Conservation (phyloP, 192 early-diverging fungal species). For the Coemansia sp. region DNA sequence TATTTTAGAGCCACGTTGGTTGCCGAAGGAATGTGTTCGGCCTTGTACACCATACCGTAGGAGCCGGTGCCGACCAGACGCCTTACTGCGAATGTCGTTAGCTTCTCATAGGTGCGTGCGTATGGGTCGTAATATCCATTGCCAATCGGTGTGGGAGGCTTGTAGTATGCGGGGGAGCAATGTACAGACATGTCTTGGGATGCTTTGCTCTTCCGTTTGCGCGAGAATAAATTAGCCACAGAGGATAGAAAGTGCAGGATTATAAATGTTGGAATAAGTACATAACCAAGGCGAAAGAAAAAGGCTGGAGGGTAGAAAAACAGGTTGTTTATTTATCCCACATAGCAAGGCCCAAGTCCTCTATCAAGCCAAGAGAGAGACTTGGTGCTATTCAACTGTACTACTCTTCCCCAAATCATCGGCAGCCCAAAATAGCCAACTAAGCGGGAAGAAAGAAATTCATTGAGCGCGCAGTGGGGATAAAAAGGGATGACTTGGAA, state of each 20-base stretch:
- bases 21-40: slow-evolving; percentile 36
- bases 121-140: neutral
- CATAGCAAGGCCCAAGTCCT: no score
- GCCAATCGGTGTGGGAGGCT: neutral
- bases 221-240: neutral
- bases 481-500: no score
- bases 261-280: no score
- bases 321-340: no score
- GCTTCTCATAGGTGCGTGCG: slow-evolving; percentile 5
- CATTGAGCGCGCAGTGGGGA: no score
- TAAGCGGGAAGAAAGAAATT: neutral
- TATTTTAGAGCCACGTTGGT: slow-evolving; percentile 62
- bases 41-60: slow-evolving; percentile 48
- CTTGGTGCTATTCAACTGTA: neutral
- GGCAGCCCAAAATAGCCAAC: neutral
- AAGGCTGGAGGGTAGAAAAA: no score
- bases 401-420: neutral
- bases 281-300: no score
- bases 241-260: neutral
- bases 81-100: slow-evolving; percentile 1
- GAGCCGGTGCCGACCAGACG: slow-evolving; percentile 39
- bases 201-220: neutral
- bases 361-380: no score
- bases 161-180: neutral
- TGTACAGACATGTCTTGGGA: slow-evolving; percentile 3